Conservation (phyloP, 2,329 filamentous ascomycete genomes). For the Tolypocladium cylindrosporum region DNA sequence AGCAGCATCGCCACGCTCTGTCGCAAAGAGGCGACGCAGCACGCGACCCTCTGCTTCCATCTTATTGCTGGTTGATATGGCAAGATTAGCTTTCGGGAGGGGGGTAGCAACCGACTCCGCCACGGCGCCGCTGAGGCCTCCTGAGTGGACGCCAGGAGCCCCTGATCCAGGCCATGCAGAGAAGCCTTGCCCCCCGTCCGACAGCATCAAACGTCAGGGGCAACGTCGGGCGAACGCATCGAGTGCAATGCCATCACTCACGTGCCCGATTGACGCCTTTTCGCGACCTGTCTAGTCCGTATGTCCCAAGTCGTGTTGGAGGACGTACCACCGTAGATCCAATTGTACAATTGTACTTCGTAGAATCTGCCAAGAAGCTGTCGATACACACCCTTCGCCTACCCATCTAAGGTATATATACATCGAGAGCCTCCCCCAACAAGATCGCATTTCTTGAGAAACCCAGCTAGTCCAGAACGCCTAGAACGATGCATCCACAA, state of each 20-base stretch:
- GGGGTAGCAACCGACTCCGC: neutral
- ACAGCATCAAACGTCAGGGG: neutral
- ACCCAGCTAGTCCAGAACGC: slow-evolving; percentile 9
- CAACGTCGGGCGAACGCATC: neutral
- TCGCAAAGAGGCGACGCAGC: neutral
- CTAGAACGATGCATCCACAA: slow-evolving; percentile 5
- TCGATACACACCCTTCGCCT: neutral
- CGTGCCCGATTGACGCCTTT: neutral
- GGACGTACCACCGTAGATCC: no score
- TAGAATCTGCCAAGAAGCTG: neutral
- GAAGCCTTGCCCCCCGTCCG: no score
- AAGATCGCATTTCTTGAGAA: neutral
- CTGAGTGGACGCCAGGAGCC: neutral
- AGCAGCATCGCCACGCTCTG: neutral
- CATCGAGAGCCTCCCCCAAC: neutral
- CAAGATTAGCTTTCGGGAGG: neutral
- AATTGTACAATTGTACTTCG: no score
- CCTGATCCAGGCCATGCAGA: neutral
- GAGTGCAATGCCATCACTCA: neutral
- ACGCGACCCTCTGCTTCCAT: neutral
- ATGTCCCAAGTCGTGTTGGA: no score
- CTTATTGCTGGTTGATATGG: neutral
- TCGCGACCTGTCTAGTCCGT: no score
- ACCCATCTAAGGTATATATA: neutral
- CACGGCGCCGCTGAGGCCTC: neutral